Base-by-base conservation (phyloP, 495 filamentous ascomycete species). In the Penicillium macrosclerotiorum region DNA sequence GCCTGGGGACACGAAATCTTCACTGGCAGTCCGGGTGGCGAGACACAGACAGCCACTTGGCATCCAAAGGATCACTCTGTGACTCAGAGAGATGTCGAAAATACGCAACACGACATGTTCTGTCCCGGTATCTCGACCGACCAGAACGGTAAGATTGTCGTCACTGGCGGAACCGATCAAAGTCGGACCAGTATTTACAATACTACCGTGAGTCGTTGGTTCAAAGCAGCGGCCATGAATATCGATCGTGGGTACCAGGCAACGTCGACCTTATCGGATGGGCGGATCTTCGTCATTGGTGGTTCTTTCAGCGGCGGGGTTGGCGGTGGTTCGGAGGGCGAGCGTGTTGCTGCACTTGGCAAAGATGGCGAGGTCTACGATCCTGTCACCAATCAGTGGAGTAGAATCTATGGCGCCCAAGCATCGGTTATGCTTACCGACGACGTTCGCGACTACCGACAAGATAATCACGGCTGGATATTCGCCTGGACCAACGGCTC, bases 401-500 rank as follows among this genome's bases (percentile, higher is more conserved):
- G 50, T 3, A 23, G 51, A 5, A 59, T 76, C 1, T 45, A 54
- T 5, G 65, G 67, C 18, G 60, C 63, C 38, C 45, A 53, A 3
- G 70, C 69, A 9, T 54, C 57, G 24, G 68, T 71, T 1, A 79
- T 82, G 73, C 50, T 77, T 7, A 82, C 78, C 5, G 52, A 60
- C 9, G 80, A 83, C 56, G 37, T 12, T 39, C 40, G 71, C 5
- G 53, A 65, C 4, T 82, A 67, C 42, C 65, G 74, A 12, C 47
- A 62, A 8, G 79, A 83, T 54, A 81, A 79, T 46, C 80, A 83
- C 48, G 74, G 51, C 33, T 82, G 79, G 80, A 64, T 84, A n/a
- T 84, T 82, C 54, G 77, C 57, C 8, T 84, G 79, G 75, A 82
- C 76, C 48, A 62, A 68, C 30, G 68, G 61, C 8, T 69, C 52